These are phyloP conservation scores for Blastobotrys parvus DNA, from an alignment of 805 yeast genomes.

Conservation along the genomic window DNA sequence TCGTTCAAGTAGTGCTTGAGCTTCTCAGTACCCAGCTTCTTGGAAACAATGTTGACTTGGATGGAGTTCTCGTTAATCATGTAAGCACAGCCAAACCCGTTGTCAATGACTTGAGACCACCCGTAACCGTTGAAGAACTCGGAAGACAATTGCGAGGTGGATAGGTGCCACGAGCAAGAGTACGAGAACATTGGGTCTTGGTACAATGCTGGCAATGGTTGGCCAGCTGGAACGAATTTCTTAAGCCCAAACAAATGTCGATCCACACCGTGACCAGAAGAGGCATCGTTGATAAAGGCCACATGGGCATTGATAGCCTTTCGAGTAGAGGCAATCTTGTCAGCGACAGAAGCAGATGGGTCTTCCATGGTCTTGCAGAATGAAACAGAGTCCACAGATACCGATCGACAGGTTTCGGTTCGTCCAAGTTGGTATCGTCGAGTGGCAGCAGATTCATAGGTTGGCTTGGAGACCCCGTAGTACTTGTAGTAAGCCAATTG, in stretches of 20 bases:
- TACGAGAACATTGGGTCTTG: constrained; percentile 67
- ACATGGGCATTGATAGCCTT: constrained; percentile 70
- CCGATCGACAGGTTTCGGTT: constrained; percentile 88
- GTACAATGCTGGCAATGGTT: constrained; percentile 56
- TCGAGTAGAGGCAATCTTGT: constrained; percentile 60
- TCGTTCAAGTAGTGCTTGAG: constrained; percentile 61
- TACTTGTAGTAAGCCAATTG: constrained; percentile 86
- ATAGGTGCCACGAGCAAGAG: constrained; percentile 76
- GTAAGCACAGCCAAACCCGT: constrained; percentile 90
- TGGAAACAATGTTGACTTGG: constrained; percentile 76
- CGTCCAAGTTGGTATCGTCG: constrained; percentile 83
- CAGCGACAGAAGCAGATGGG: constrained; percentile 39
- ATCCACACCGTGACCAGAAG: constrained; percentile 83
- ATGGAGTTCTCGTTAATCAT: constrained; percentile 81
- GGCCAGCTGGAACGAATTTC: constrained; percentile 54
- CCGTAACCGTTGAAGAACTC: constrained; percentile 88
- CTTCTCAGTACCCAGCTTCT: constrained; percentile 41
- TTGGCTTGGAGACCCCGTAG: constrained; percentile 74
- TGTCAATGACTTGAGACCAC: constrained; percentile 89
- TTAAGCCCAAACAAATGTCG: constrained; percentile 88
- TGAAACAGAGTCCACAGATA: constrained; percentile 57
- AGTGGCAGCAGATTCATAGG: constrained; percentile 94
- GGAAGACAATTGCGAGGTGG: constrained; percentile 84
- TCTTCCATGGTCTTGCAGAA: constrained; percentile 73
- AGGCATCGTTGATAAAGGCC: constrained; percentile 63